Base-by-base conservation (phyloP, 352 stramenopile species). In the Phytophthora crassamura region DNA sequence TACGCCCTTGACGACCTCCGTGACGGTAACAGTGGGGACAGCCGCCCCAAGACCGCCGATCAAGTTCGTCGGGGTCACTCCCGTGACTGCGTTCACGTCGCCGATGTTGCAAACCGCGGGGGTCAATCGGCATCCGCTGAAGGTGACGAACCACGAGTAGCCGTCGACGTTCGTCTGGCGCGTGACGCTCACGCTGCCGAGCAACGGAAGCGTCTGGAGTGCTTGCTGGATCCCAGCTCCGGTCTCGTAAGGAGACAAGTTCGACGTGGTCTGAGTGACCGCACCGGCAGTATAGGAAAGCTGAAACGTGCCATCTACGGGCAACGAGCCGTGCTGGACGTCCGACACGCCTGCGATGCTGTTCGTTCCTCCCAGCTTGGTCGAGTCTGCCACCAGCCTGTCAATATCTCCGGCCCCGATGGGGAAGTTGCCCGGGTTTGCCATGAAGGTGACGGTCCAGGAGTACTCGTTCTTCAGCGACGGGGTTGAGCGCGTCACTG, bases 391-490 rank as follows among this genome's bases (percentile, higher is more conserved):
- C 2, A 67, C 49, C n/a, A 91, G 43, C 2, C 65, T 50, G 20
- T 84, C 75, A 20, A 95, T 74, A 47, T 93, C 78, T 2, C 85
- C 87, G 4, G 85, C 67, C 9, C 87, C 87, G 32, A 92, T 72
- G 6, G 96, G 96, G 69, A 98, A 98, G 41, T 88, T 93, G 14
- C 95, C 95, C 15, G 95, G 95, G 57, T 98, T 98, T 1, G 90
- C 82, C 1, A 82, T 63, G 69, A 99, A 99, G 7, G 93, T 98
- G 47, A 99, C 80, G 14, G 76, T 89, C 97, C 97, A 99, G 14
- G 79, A 78, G 60, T 98, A 99, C 46, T 94, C 89, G 36, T 86
- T 89, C 48, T 94, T 91, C 11, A 97, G 72, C 2, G 90, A 90
- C 8, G 96, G 96, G 0, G 84, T 84, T 1, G 67, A 84, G 5